Evolutionary conservation across 139 green algal species (phyloP), one percentile per base, ranked within the genome.

Genomic region (Chlorella ohadii): DNA sequence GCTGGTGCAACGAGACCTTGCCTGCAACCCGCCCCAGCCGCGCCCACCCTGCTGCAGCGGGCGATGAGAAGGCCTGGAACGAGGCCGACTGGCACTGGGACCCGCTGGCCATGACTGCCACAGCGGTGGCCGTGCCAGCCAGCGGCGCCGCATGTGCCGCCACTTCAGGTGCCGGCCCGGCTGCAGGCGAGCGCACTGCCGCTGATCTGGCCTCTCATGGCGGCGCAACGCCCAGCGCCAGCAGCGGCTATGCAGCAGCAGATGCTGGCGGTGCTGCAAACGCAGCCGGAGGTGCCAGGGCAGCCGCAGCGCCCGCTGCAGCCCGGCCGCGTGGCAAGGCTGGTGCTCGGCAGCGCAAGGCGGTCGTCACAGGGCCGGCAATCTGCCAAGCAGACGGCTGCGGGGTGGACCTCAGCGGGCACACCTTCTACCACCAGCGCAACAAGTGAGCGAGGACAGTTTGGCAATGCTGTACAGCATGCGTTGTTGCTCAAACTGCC

Each of bases 301-400:
- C 72, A 28, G 27, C 25, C 41, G 9, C 72, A 64, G 27, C 72
- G 70, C 39, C 25, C 36, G 25, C 33, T 38, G 22, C 25, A 34
- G 11, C 27, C 41, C 39, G 44, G 39, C 9, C 16, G 70, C 13
- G 25, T 41, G 28, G 64, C 39, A 28, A 56, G 41, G 39, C 33
- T 38, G 39, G 70, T 11, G 75, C 36, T 33, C 36, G 38, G n/a
- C 57, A 28, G 59, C 76, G 76, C 51, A 57, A 31, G 33, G 63
- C 23, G 2, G 47, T 7, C 9, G 66, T 11, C 3, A 59, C 23
- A 28, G 51, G 36, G 31, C 9, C 47, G 0, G 16, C 27, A 7
- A 22, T 79, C 3, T 91, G 87, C 79, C 82, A 88, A n/a, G 86
- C 75, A 3, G 82, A 89, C 36, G 82, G 82, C 12, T 89, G 86